Base-by-base conservation (phyloP, 345 rosid species). In the Cardamine chenopodiifolia region DNA sequence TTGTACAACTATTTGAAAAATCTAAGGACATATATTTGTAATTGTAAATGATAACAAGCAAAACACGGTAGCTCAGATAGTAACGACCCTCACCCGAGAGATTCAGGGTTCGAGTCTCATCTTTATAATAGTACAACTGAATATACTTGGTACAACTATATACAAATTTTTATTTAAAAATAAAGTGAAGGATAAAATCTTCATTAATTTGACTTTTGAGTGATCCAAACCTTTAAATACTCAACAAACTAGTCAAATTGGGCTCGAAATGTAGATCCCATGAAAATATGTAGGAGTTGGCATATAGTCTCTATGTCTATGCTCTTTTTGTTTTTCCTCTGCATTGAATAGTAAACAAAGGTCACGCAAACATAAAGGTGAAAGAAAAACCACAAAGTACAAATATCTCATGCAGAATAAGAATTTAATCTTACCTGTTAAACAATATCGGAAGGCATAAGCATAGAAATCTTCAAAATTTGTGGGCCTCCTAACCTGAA, bases 241-340 rank as follows among this genome's bases (percentile, higher is more conserved):
- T 87, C 93, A 8, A 82, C 72, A 49, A 95, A 88, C 62, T 83
- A 81, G 79, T 92, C 94, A 74, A 92, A 89, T 81, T 87, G 91
- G 19, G 92, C 85, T 37, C 75, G 86, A 64, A 85, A 90, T 73
- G 80, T 85, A 57, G 92, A 85, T 60, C 96, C 93, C 71, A 95
- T 83, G 62, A 95, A 93, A 62, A 89, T 83, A 66, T 84, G 87
- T 80, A 95, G 83, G 72, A 95, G 85, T 77, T 92, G 88, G 39
- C 97, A 92, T 74, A 85, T 88, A 72, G 88, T 92, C 80, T 95
- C 99, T 44, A 90, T 85, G 83, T 95, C 99, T 40, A 92, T 85
- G 76, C 87, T 82, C 85, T 90, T 90, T n/a, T 76, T 92, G 97
- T 77, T 86, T 89, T 82, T 95, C 97, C 88, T 95, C 99, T 95